phyloP scores from a whole-genome alignment of 2,329 filamentous ascomycete species.

The Aspergillus cejpii region DNA sequence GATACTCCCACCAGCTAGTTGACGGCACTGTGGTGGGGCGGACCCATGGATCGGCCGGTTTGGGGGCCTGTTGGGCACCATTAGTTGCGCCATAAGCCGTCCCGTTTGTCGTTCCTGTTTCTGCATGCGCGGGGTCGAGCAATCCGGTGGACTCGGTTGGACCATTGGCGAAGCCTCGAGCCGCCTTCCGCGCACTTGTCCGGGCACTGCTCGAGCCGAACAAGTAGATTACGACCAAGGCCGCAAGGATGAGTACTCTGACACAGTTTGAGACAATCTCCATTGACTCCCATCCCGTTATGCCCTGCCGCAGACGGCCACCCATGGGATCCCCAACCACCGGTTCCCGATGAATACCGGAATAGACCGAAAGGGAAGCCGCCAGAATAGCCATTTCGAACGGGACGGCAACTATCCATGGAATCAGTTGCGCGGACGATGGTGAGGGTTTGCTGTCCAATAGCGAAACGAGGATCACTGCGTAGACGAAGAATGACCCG shows the following conservation, averaged over 20 bases:
- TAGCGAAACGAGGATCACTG: constrained; percentile 77
- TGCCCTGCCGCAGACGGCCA: constrained; percentile 35
- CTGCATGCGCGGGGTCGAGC: constrained; percentile 35
- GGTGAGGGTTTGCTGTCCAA: constrained; percentile 78
- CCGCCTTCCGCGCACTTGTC: constrained; percentile 33
- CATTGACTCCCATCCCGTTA: constrained; percentile 40
- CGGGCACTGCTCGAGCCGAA: constrained; percentile 43
- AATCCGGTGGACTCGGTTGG: constrained; percentile 40
- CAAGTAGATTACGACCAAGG: constrained; percentile 55
- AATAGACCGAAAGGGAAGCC: constrained; percentile 63
- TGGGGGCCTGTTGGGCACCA: constrained; percentile 36
- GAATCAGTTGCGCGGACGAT: constrained; percentile 67
- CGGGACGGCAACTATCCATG: constrained; percentile 68
- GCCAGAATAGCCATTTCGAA: constrained; percentile 68
- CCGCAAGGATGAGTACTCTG: constrained; percentile 61
- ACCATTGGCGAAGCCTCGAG: constrained; percentile 29
- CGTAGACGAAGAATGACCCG: constrained; percentile 78
- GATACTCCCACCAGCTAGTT: constrained; percentile 93
- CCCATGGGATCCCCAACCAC: constrained; percentile 45
- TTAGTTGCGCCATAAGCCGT: constrained; percentile 48
- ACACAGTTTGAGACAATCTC: constrained; percentile 53
- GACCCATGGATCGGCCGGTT: constrained; percentile 67
- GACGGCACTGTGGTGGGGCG: constrained; percentile 78
- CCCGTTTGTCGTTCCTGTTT: constrained; percentile 46
- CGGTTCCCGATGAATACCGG: constrained; percentile 58